A percentile compares a stretch with the other conserved stretches of the same genome.
Conservation (phyloP, 371 early-diverging fungal genomes). For the Blakeslea trispora region DNA sequence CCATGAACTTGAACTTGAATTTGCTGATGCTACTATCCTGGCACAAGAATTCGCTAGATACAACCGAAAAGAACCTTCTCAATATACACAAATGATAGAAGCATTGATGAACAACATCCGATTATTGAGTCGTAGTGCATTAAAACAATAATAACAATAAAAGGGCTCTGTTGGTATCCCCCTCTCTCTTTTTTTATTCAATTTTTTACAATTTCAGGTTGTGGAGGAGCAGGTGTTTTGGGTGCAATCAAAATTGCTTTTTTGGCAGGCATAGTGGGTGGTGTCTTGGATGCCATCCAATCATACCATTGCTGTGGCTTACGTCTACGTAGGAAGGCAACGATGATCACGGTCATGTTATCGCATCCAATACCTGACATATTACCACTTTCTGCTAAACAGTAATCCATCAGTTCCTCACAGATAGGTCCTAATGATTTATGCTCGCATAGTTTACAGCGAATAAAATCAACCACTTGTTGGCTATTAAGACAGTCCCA, state of each 20-base stretch:
- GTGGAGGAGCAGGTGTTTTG: neutral
- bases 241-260: conserved; percentile 19
- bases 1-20: conserved; percentile 66
- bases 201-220: neutral
- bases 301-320: conserved; percentile 68
- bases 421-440: conserved; percentile 59
- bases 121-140: conserved; percentile 35
- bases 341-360: conserved; percentile 94
- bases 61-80: conserved; percentile 43
- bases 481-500: conserved; percentile 94
- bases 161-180: too few relatives aligned
- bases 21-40: conserved; percentile 46
- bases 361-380: conserved; percentile 90
- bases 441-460: conserved; percentile 55
- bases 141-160: conserved; percentile 19
- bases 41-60: conserved; percentile 40
- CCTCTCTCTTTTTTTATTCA: neutral
- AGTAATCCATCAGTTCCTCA: conserved; percentile 85
- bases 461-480: conserved; percentile 80
- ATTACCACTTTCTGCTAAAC: conserved; percentile 79
- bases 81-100: conserved; percentile 52
- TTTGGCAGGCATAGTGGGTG: conserved; percentile 16
- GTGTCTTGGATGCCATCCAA: conserved; percentile 32
- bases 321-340: conserved; percentile 75
- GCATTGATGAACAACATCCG: conserved; percentile 63